A percentile compares a stretch with the other conserved stretches of the same genome.
Conservation (phyloP, 768 basidiomycete genomes). For the Mycena galopus region DNA sequence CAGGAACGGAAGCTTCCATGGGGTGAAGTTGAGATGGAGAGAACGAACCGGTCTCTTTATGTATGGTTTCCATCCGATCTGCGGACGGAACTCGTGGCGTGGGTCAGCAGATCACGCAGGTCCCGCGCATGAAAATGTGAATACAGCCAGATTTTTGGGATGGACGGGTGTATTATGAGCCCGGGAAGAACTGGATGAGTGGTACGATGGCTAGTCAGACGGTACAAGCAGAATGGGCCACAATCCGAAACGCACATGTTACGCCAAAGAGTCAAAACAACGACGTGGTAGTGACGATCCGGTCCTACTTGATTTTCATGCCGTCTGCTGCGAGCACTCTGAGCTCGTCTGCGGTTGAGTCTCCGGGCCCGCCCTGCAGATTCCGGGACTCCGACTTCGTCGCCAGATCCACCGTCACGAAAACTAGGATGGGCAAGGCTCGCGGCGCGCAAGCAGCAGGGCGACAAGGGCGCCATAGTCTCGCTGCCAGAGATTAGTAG, state of each 20-base stretch:
- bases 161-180: slow-evolving; percentile 5
- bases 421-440: neutral
- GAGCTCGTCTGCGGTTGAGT: neutral
- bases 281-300: neutral
- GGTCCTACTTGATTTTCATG: neutral
- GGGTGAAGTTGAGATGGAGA: slow-evolving; percentile 6
- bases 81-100: slow-evolving; percentile 11
- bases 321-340: neutral
- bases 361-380: neutral
- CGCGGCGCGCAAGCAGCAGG: no score
- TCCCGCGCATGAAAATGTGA: slow-evolving; percentile 13
- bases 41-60: slow-evolving; percentile 17
- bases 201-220: neutral
- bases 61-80: slow-evolving; percentile 13
- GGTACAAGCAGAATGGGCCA: neutral
- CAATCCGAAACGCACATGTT: neutral
- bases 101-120: slow-evolving; percentile 16
- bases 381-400: neutral
- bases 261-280: neutral
- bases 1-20: slow-evolving; percentile 17
- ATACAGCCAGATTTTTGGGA: slow-evolving; percentile 17
- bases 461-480: no score
- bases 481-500: no score
- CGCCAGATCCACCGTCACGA: neutral
- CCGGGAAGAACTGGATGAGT: slow-evolving; percentile 4